Evolutionary conservation across 208 protist species (phyloP).

Genomic region (Trypanosoma rangeli): DNA sequence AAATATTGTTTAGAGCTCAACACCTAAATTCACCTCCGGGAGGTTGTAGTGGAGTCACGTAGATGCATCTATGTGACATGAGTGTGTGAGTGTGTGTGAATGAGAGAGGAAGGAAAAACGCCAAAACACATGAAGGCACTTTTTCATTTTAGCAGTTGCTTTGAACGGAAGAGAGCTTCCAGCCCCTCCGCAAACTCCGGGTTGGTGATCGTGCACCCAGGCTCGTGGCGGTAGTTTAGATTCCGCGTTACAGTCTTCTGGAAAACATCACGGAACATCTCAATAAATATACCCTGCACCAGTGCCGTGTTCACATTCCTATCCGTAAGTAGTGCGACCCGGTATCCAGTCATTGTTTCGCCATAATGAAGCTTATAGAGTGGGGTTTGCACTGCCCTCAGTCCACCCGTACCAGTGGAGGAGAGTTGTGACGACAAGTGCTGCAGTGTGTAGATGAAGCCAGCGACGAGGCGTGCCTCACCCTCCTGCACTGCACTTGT

Average conservation of each 20-base stretch:
- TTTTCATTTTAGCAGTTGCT: slow-evolving; percentile 41
- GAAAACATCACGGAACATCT: slow-evolving; percentile 71
- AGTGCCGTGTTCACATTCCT: slow-evolving; percentile 51
- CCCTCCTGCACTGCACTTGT: slow-evolving; percentile 70
- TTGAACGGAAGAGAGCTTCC: slow-evolving; percentile 49
- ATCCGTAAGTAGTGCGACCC: slow-evolving; percentile 72
- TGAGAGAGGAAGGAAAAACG: not conserved
- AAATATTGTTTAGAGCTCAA: not conserved
- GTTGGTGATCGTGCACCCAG: slow-evolving; percentile 53
- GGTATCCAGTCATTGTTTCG: slow-evolving; percentile 87
- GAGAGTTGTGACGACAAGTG: slow-evolving; percentile 85
- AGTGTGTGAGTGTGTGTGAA: not conserved
- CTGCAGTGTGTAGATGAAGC: slow-evolving; percentile 88
- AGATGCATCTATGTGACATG: not conserved
- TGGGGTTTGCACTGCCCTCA: slow-evolving; percentile 73
- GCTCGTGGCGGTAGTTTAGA: slow-evolving; percentile 69
- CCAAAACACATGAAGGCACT: not conserved
- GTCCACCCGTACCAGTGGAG: slow-evolving; percentile 39
- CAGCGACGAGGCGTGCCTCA: slow-evolving; percentile 78
- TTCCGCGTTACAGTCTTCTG: slow-evolving; percentile 56
- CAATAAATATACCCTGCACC: slow-evolving; percentile 44
- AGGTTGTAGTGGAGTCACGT: not conserved
- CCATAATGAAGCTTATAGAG: slow-evolving; percentile 89
- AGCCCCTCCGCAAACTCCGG: slow-evolving; percentile 63
- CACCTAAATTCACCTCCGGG: not conserved